A percentile compares a stretch with the other conserved stretches of the same genome.
These are phyloP conservation scores for Yamadazyma atmosphaerica DNA, from an alignment of 1,139 yeast genomes.

Conservation along the genomic window DNA sequence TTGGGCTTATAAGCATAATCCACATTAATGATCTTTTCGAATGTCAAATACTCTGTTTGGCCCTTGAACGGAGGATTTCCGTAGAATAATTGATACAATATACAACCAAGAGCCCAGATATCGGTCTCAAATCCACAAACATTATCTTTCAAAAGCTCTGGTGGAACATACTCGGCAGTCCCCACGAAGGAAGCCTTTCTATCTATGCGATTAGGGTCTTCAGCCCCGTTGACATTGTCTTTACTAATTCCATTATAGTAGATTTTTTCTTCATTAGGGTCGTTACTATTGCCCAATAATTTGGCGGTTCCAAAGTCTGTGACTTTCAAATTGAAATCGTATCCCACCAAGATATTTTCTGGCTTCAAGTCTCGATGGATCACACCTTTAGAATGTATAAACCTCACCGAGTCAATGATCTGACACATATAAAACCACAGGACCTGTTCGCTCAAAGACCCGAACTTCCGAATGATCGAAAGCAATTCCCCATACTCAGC, in stretches of 20 bases:
- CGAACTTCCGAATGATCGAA: slow-evolving; percentile 69
- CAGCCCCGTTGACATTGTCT: slow-evolving; percentile 3
- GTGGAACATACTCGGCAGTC: slow-evolving; percentile 76
- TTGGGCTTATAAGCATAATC: slow-evolving; percentile 84
- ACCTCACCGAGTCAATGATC: slow-evolving; percentile 81
- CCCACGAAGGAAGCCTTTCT: slow-evolving; percentile 76
- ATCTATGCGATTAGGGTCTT: slow-evolving; percentile 18
- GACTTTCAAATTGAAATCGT: slow-evolving; percentile 76
- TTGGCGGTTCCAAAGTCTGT: slow-evolving; percentile 99
- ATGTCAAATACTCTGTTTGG: slow-evolving; percentile 88
- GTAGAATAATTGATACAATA: slow-evolving; percentile 87
- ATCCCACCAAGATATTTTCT: slow-evolving; percentile 82
- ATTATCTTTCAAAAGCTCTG: slow-evolving; percentile 84
- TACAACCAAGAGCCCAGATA: slow-evolving; percentile 96
- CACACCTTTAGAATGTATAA: slow-evolving; percentile 81
- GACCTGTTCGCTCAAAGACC: slow-evolving; percentile 75
- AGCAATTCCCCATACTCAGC: slow-evolving; percentile 80
- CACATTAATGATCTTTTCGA: slow-evolving; percentile 84
- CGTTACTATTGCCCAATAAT: slow-evolving; percentile 52
- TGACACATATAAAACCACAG: slow-evolving; percentile 76
- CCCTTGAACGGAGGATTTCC: slow-evolving; percentile 98
- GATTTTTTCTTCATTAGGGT: slow-evolving; percentile 32
- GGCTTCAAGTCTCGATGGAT: slow-evolving; percentile 96
- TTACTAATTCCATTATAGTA: slow-evolving; percentile 35
- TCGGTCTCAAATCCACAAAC: slow-evolving; percentile 86